Conservation (phyloP, 73 alveolate genomes). For the Tetrahymena malaccensis region DNA sequence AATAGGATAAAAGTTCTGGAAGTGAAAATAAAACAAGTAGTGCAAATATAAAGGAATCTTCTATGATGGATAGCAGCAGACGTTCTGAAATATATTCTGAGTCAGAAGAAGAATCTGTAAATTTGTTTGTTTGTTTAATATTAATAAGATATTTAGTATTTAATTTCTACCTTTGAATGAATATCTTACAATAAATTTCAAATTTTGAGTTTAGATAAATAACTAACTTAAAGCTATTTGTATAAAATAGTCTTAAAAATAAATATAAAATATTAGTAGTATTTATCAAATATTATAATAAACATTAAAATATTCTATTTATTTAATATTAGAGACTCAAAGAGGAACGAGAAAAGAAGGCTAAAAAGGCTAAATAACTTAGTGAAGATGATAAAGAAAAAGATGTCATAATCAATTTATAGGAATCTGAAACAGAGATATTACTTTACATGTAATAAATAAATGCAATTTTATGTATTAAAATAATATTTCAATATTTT, state of each 20-base stretch:
- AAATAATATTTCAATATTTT: background rate
- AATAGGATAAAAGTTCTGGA: background rate
- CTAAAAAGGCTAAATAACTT: conserved; percentile 21
- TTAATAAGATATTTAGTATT: background rate
- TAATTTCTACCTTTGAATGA: background rate
- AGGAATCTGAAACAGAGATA: conserved; percentile 66
- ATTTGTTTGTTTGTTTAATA: background rate
- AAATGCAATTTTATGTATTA: background rate
- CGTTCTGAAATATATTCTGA: background rate
- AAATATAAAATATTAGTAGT: too few species aligned
- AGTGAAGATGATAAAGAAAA: conserved; percentile 48
- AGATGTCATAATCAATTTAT: conserved; percentile 58
- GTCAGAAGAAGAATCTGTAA: background rate
- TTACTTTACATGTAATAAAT: conserved; percentile 40
- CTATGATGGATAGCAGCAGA: background rate
- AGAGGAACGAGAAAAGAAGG: conserved; percentile 23
- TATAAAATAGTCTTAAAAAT: too few species aligned
- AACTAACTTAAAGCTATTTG: too few species aligned
- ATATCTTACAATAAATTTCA: background rate
- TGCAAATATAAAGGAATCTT: background rate
- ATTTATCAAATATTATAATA: too few species aligned
- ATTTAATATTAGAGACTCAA: background rate
- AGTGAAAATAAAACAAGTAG: background rate
- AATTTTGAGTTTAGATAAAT: background rate
- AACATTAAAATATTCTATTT: too few species aligned